Conservation (phyloP, 176 grass and related monocot species). For the Triticum aestivum region IWGSC_CS_RefSeq_v2.1 NC_057804.1:18827307-18827806, state of each 20-base stretch:
- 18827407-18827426: slow-evolving; percentile 6
- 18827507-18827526: neutral
- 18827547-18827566: neutral
- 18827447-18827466: neutral
- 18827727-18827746: neutral
- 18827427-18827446: neutral
- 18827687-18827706: no score
- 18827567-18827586: neutral
- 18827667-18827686: neutral
- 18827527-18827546: neutral
- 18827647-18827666: neutral
- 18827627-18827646: neutral
- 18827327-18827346: slow-evolving; percentile 24
- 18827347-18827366: neutral
- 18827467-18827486: neutral
- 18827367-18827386: neutral
- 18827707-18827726: no score
- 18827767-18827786: no score
- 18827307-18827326: slow-evolving; percentile 6
- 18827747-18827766: neutral
- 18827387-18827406: neutral
- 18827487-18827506: neutral
- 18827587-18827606: neutral
- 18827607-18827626: neutral
- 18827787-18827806: no score